Evolutionary conservation across 495 filamentous ascomycete species (phyloP), one percentile per base, ranked within the genome.

Genomic region (Podospora conica): DNA sequence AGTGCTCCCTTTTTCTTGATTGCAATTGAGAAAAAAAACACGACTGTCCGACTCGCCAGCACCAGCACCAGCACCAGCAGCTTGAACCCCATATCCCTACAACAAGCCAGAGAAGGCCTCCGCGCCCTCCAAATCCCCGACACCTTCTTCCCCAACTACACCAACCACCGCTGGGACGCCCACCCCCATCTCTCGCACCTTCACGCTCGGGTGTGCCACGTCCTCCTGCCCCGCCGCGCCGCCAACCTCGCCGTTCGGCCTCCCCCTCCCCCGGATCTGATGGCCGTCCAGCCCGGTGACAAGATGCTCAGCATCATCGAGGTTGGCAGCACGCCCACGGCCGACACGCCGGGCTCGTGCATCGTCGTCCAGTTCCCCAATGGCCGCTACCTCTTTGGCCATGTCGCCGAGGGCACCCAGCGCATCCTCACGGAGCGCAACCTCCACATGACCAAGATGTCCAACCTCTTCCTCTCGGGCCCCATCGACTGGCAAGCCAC

Each of bases 331-430:
- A 89, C 90, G 25, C 93, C 96, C n/a, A 93, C 95, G 70, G 88
- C 88, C 63, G 95, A 98, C 73, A 96, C 95, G 1, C 88, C 88
- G 18, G 96, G 93, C 53, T 91, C 91, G 24, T 83, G 85, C 20
- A 70, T 98, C 25, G 58, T 90, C 28, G 82, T 98, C 10, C 85
- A 91, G 71, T 93, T 92, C 72, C 89, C 92, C 61, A 81, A 86
- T 60, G 82, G 86, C 62, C 86, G 92, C 55, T 98, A 98, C 74
- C 61, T 98, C n/a, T 88, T 98, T 70, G 95, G 95, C 9, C 88
- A 91, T 73, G 70, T 93, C 10, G 79, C 87, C 11, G 96, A 98
- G 76, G 95, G 95, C 6, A 86, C 89, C 11, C 94, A 97, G 78
- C 86, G 95, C n/a, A 84, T 87, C 61, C 78, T 86, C 60, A 76